These are phyloP conservation scores for Xerocomus amazonicus DNA, from an alignment of 1,284 basidiomycete species.

Conservation along the genomic window DNA sequence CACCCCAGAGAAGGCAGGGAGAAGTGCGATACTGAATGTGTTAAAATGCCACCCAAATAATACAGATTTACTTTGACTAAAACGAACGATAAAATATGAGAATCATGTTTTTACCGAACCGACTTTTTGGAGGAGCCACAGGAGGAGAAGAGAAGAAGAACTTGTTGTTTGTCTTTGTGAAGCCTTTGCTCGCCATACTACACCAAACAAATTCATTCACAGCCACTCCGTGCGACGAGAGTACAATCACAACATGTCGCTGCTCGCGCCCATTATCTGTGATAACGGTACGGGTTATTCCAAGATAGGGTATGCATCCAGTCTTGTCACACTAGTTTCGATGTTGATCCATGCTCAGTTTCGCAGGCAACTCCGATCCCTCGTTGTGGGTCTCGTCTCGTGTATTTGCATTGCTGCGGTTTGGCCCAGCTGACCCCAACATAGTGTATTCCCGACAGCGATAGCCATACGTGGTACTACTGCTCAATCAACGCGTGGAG, in stretches of 20 bases:
- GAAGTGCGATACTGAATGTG: too few relatives aligned
- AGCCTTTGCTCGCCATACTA: slow-evolving; percentile 24
- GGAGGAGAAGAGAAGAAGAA: too few relatives aligned
- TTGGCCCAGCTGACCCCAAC: slow-evolving; percentile 6
- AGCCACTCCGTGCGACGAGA: slow-evolving; percentile 12
- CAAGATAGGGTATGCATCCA: slow-evolving; percentile 81
- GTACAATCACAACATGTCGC: slow-evolving; percentile 53
- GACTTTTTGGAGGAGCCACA: too few relatives aligned
- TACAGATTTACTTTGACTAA: background rate
- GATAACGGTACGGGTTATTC: slow-evolving; percentile 98
- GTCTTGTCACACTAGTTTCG: background rate
- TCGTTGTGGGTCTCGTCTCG: slow-evolving; percentile 69
- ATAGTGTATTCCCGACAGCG: slow-evolving; percentile 91
- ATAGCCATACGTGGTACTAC: slow-evolving; percentile 81
- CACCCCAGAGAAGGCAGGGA: too few relatives aligned
- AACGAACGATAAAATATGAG: background rate
- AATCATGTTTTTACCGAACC: too few relatives aligned
- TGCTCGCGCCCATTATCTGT: slow-evolving; percentile 87
- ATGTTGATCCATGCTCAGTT: slow-evolving; percentile 49
- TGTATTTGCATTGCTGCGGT: slow-evolving; percentile 2
- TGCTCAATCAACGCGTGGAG: slow-evolving; percentile 55
- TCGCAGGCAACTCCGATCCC: slow-evolving; percentile 98
- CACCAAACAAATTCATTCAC: slow-evolving; percentile 23
- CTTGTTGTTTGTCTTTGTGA: slow-evolving; percentile 26
- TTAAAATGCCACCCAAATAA: too few relatives aligned